Evolutionary conservation across 805 yeast species (phyloP), one percentile per base, ranked within the genome.

Genomic region (Metschnikowia arizonensis): DNA sequence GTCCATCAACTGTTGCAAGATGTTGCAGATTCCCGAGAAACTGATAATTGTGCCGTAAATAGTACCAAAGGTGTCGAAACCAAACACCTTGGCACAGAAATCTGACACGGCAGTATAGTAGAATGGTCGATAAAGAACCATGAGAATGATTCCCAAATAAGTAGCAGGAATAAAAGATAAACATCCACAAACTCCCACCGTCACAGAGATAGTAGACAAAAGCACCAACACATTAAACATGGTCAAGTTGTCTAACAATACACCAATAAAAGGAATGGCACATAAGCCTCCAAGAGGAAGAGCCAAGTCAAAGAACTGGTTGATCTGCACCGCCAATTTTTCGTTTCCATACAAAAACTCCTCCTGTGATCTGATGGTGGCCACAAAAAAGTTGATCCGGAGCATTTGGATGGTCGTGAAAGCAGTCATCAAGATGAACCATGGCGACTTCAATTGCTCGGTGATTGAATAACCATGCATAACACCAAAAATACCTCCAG

Each of bases 31-130:
- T 4, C 97, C 97, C 12, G 95, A 80, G 48, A 85, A 69, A 47
- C 89, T 83, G 58, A 89, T 88, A 57, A 89, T 74, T 15, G 90
- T 66, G 1, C 98, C 98, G 60, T 91, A 91, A 5, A 91, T 83
- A 1, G 89, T 85, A 30, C 97, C 97, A 65, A 91, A 90, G 1
- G 95, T 88, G 45, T 81, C 83, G 64, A 85, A 89, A 0, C 98
- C 98, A 68, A 91, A 90, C 26, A 90, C 91, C 61, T 90, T 90
- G 24, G 96, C 95, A 57, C 89, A 79, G 62, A 83, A 88, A 64
- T 91, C 97, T 1, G 96, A 85, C 5, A 89, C 88, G 1, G 95
- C 87, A 1, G 98, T 90, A 65, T 90, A 91, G 60, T 86, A 89
- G 59, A 90, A 86, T 9, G 98, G 97, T 62, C 98, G 76, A 65